Percentiles rank a stretch among this genome's conserved stretches.
Conservation (phyloP, 2,329 filamentous ascomycete species). For the Cyclaneusma minus region DNA sequence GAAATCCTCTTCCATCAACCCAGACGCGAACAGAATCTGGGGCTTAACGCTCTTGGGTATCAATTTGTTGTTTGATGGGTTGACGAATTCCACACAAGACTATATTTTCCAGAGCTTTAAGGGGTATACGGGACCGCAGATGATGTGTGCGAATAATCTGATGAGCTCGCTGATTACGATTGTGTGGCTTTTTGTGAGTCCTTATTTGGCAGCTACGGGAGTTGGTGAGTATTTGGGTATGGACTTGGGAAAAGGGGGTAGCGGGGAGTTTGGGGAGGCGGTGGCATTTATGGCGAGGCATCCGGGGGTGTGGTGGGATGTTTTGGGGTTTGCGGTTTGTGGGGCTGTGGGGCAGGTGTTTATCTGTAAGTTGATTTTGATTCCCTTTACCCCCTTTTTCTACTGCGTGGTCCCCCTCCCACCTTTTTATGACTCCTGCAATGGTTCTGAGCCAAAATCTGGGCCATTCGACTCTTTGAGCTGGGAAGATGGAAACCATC, state of each 20-base stretch:
- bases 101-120: slow-evolving; percentile 73
- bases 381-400: background rate
- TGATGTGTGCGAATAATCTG: slow-evolving; percentile 98
- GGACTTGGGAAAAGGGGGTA: slow-evolving; percentile 40
- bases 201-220: slow-evolving; percentile 58
- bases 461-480: no score
- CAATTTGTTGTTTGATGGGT: slow-evolving; percentile 87
- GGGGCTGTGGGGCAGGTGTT: slow-evolving; percentile 93
- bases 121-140: slow-evolving; percentile 81
- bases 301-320: slow-evolving; percentile 71
- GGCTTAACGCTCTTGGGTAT: slow-evolving; percentile 72
- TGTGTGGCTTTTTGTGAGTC: slow-evolving; percentile 61
- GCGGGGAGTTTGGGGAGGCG: slow-evolving; percentile 68
- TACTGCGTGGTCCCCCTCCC: background rate
- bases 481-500: no score
- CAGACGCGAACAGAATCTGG: slow-evolving; percentile 51
- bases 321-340: slow-evolving; percentile 77
- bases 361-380: slow-evolving; percentile 46
- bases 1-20: slow-evolving; percentile 22
- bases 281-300: slow-evolving; percentile 66
- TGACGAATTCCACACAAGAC: slow-evolving; percentile 95
- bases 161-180: slow-evolving; percentile 68
- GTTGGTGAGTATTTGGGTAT: slow-evolving; percentile 51
- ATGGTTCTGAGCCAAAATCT: no score
- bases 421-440: no score